These are phyloP conservation scores for Vigna reflexopilosa DNA, from an alignment of 306 rosid genomes.

Conservation along the genomic window DNA sequence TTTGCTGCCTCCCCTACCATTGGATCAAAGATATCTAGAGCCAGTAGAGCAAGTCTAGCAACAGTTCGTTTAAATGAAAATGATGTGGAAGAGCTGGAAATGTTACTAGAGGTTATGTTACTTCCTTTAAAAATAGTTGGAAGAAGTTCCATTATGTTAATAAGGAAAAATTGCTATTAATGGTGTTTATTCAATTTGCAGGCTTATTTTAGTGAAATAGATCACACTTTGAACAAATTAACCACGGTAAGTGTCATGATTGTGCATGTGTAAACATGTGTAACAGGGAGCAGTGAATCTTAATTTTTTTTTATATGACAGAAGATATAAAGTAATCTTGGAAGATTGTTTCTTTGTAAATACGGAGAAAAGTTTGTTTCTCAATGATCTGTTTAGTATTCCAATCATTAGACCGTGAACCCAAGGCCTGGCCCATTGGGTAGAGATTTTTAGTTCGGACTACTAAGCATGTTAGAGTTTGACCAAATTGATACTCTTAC, in stretches of 20 bases:
- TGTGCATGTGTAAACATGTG: neutral
- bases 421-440: slow-evolving; percentile 11
- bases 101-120: slow-evolving; percentile 83
- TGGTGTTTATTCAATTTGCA: slow-evolving; percentile 50
- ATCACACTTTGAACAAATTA: slow-evolving; percentile 84
- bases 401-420: slow-evolving; percentile 8
- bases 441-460: slow-evolving; percentile 20
- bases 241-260: slow-evolving; percentile 62
- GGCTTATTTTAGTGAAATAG: slow-evolving; percentile 97
- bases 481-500: slow-evolving; percentile 14
- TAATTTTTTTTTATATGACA: neutral
- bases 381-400: neutral
- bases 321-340: neutral
- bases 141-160: slow-evolving; percentile 27
- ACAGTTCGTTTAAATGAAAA: slow-evolving; percentile 83
- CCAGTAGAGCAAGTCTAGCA: slow-evolving; percentile 78
- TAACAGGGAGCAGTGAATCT: slow-evolving; percentile 16
- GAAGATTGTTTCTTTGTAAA: slow-evolving; percentile 22
- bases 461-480: slow-evolving; percentile 24
- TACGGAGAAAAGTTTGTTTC: neutral
- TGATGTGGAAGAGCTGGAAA: slow-evolving; percentile 94
- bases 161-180: slow-evolving; percentile 17
- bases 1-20: slow-evolving; percentile 76
- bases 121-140: slow-evolving; percentile 3
- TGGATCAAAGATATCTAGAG: slow-evolving; percentile 82